These are phyloP conservation scores for Arbutus unedo DNA, from an alignment of 148 eudicot genomes.

Conservation along the genomic window DNA sequence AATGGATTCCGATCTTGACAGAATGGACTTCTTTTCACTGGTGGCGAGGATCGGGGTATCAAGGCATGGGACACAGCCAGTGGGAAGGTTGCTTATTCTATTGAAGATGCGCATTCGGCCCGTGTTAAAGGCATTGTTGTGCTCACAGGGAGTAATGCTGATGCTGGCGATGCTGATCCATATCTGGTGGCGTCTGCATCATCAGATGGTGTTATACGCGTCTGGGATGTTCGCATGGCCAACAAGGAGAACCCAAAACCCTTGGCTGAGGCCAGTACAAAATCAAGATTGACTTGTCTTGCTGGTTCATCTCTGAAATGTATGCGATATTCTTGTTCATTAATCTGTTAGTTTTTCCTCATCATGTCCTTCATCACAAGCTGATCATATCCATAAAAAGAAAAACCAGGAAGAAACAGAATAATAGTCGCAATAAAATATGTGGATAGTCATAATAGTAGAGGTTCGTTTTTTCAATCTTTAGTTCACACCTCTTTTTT, in stretches of 20 bases:
- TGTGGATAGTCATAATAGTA: neutral
- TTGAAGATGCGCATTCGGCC: slow-evolving; percentile 77
- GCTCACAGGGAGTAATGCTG: slow-evolving; percentile 41
- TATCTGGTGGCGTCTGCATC: slow-evolving; percentile 82
- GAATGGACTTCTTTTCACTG: slow-evolving; percentile 74
- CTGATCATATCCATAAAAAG: neutral
- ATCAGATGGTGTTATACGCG: slow-evolving; percentile 86
- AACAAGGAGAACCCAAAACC: slow-evolving; percentile 56
- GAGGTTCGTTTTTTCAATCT: neutral
- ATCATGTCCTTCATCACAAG: neutral
- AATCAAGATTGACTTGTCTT: slow-evolving; percentile 88
- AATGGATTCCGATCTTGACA: slow-evolving; percentile 24
- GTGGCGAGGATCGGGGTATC: slow-evolving; percentile 82
- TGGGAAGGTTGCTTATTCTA: slow-evolving; percentile 72
- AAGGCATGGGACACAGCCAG: slow-evolving; percentile 79
- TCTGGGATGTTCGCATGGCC: slow-evolving; percentile 77
- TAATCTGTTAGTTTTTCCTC: slow-evolving; percentile 3
- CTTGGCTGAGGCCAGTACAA: slow-evolving; percentile 67
- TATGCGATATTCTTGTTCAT: slow-evolving; percentile 33
- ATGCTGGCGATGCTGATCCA: slow-evolving; percentile 44
- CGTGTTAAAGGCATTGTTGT: slow-evolving; percentile 94
- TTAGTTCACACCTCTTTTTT: neutral
- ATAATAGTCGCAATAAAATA: neutral
- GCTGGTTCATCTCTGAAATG: slow-evolving; percentile 86
- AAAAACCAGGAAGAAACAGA: neutral